Percentiles rank a stretch among this genome's conserved stretches.
Evolutionary conservation across 2,329 filamentous ascomycete genomes (phyloP).

Genomic region (Bipolaris victoriae): DNA sequence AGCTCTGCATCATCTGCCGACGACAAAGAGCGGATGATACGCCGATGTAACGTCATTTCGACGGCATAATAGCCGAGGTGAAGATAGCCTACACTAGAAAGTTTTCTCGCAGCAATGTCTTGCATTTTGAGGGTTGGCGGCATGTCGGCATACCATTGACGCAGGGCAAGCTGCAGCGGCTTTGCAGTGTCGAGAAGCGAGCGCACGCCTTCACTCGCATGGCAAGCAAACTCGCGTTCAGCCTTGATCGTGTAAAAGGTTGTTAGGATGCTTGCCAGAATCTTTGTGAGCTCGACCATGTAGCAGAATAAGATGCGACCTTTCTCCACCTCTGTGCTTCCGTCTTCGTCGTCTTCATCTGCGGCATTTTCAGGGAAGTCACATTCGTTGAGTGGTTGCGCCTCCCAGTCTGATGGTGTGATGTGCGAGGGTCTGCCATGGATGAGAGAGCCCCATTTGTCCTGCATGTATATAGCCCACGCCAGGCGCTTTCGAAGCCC

Average conservation of each 20-base stretch:
- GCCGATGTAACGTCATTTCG: slow-evolving; percentile 55
- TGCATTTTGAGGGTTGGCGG: slow-evolving; percentile 59
- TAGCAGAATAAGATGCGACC: slow-evolving; percentile 55
- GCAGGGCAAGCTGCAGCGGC: slow-evolving; percentile 59
- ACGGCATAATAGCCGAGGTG: slow-evolving; percentile 56
- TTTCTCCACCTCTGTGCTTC: slow-evolving; percentile 44
- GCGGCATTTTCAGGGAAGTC: slow-evolving; percentile 53
- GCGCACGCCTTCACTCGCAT: slow-evolving; percentile 54
- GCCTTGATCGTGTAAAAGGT: slow-evolving; percentile 60
- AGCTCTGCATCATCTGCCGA: slow-evolving; percentile 40
- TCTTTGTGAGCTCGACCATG: slow-evolving; percentile 60
- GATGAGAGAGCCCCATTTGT: slow-evolving; percentile 66
- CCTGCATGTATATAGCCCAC: slow-evolving; percentile 71
- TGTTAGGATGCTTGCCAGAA: slow-evolving; percentile 59
- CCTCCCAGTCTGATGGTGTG: slow-evolving; percentile 61
- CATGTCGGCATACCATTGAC: slow-evolving; percentile 60
- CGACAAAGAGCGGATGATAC: slow-evolving; percentile 48
- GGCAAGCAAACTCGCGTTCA: slow-evolving; percentile 52
- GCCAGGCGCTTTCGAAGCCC: slow-evolving; percentile 66
- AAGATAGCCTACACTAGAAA: slow-evolving; percentile 48
- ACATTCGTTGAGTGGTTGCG: slow-evolving; percentile 52
- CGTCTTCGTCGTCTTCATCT: slow-evolving; percentile 44
- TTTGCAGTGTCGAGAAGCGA: slow-evolving; percentile 60
- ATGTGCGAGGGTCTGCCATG: slow-evolving; percentile 65
- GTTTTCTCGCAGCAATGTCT: slow-evolving; percentile 40